phyloP scores from a whole-genome alignment of 2,329 filamentous ascomycete genomes.

The Colletotrichum eleusines region DNA sequence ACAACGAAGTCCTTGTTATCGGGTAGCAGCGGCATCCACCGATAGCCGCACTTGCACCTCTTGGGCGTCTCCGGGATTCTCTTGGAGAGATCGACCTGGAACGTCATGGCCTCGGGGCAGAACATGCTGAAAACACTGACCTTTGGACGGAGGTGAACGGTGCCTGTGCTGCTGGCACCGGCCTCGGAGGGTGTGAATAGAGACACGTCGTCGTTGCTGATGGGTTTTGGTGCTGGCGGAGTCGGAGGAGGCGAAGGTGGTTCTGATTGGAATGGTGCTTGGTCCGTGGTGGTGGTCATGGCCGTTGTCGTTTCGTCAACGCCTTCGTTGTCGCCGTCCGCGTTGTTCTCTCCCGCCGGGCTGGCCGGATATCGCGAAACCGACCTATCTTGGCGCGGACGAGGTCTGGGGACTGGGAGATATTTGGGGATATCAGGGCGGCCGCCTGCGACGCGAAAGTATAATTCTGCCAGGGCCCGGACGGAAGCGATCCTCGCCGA shows the following conservation, averaged over 20 bases:
- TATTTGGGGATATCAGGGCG: conserved; percentile 47
- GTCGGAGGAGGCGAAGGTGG: conserved; percentile 50
- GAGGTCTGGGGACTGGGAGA: conserved; percentile 45
- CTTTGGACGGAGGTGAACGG: conserved; percentile 45
- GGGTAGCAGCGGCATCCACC: conserved; percentile 44
- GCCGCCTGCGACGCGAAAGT: conserved; percentile 50
- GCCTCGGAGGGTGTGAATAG: conserved; percentile 39
- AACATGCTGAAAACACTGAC: conserved; percentile 57
- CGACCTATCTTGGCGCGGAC: conserved; percentile 37
- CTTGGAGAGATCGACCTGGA: conserved; percentile 53
- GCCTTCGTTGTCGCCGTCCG: conserved; percentile 39
- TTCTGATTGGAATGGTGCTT: conserved; percentile 45
- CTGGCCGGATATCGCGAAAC: not conserved
- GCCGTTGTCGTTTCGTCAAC: conserved; percentile 46
- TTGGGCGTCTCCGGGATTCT: conserved; percentile 46
- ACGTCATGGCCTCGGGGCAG: conserved; percentile 55
- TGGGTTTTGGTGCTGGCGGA: conserved; percentile 43
- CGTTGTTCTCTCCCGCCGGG: not conserved
- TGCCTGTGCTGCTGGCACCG: conserved; percentile 13
- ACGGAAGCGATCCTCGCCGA: conserved; percentile 49
- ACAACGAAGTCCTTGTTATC: conserved; percentile 43
- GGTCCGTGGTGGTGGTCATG: conserved; percentile 46
- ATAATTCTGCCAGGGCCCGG: conserved; percentile 52
- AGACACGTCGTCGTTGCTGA: conserved; percentile 45
- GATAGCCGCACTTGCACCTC: conserved; percentile 53